Evolutionary conservation across 202 grass and related monocot species (phyloP), one percentile per base, ranked within the genome.

Genomic region (Eragrostis tef): DNA sequence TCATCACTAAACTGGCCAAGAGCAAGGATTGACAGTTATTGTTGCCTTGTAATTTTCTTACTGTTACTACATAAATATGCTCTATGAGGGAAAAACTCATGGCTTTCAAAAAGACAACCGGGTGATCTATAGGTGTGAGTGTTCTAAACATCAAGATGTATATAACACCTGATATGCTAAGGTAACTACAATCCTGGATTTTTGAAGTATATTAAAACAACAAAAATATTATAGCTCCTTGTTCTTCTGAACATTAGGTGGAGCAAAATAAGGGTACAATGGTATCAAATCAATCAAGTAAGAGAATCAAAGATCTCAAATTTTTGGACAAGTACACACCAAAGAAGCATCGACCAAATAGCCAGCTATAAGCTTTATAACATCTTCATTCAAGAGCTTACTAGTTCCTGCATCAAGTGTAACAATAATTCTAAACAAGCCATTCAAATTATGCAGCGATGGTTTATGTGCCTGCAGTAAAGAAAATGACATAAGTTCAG

Each of bases 401-500:
- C 71, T 81, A 70, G 86, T 86, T 81, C 80, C 75, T 11, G 81
- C 79, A 87, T 91, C 79, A 64, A 94, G 95, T 74, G 71, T 68
- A 74, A 79, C 86, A 75, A 98, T 89, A 82, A 91, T 91, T 84
- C 76, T 87, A 43, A 95, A 85, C 82, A 98, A 80, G 10, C 85
- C 95, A 84, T 84, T 80, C 54, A 88, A 85, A 22, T 93, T 98
- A 66, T 92, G 81, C 54, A 79, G 57, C 9, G 77, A 80, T 81
- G 85, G 90, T 68, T 88, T 90, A 27, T 52, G 79, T 85, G 79
- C 90, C 92, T 94, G 84, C 63, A 50, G 54, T 68, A 61, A 79
- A 73, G 29, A 36, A 86, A 90, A 67, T 44, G 11, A 63, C 39
- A 15, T 69, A 21, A 82, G 74, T 73, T 46, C 44, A 79, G 70